Conservation (phyloP, 2,329 filamentous ascomycete species). For the Hypoxylon sp. region DNA sequence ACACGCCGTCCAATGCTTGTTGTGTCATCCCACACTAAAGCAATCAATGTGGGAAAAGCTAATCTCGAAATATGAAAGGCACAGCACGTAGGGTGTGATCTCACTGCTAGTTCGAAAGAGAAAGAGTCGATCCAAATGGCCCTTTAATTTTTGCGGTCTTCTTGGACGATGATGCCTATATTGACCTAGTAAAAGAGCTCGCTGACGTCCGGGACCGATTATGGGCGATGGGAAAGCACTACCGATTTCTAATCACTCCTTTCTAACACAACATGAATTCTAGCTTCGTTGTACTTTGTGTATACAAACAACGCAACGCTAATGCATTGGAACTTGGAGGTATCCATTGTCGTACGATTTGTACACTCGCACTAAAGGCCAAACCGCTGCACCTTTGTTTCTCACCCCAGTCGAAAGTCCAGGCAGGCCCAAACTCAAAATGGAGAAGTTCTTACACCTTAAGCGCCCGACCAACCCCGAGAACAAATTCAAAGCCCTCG, state of each 20-base stretch:
- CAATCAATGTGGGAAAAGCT: slow-evolving; percentile 3
- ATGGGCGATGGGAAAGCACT: slow-evolving; percentile 23
- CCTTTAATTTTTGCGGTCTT: background rate
- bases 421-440: slow-evolving; percentile 29
- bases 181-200: background rate
- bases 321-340: slow-evolving; percentile 2
- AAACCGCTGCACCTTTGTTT: slow-evolving; percentile 29
- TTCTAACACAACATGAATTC: background rate
- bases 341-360: slow-evolving; percentile 20
- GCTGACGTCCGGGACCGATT: slow-evolving; percentile 1
- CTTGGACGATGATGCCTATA: slow-evolving; percentile 31
- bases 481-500: slow-evolving; percentile 9
- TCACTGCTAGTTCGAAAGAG: background rate
- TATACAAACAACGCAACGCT: slow-evolving; percentile 14
- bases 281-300: slow-evolving; percentile 18
- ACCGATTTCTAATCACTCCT: slow-evolving; percentile 11
- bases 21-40: slow-evolving; percentile 6
- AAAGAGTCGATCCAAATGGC: background rate
- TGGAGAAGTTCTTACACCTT: slow-evolving; percentile 5
- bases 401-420: slow-evolving; percentile 28
- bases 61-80: background rate
- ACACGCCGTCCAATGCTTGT: background rate
- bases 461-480: slow-evolving; percentile 12
- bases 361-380: slow-evolving; percentile 16
- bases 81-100: background rate